These are phyloP conservation scores for Lactarius vividus DNA, from an alignment of 768 basidiomycete genomes.

Conservation along the genomic window DNA sequence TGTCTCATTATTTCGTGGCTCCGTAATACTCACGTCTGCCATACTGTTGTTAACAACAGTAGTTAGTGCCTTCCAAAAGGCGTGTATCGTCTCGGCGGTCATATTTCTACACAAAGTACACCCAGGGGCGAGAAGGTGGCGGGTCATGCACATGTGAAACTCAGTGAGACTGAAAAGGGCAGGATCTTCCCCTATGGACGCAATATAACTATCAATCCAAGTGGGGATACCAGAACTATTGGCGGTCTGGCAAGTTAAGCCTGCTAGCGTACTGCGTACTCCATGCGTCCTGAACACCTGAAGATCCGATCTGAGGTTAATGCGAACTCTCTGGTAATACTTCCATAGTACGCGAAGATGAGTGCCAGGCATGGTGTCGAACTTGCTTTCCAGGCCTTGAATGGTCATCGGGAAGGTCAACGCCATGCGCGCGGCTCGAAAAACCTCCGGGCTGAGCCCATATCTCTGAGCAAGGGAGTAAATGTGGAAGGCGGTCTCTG, in stretches of 20 bases:
- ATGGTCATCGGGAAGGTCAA: background rate
- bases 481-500: slow-evolving; percentile 1
- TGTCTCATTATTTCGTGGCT: background rate
- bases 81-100: background rate
- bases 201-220: slow-evolving; percentile 3
- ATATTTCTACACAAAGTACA: background rate
- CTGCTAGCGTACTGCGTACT: background rate
- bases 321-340: background rate
- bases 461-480: background rate
- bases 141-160: slow-evolving; percentile 9
- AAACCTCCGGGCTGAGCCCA: background rate
- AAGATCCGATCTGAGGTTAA: background rate
- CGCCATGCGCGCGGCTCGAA: background rate
- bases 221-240: background rate
- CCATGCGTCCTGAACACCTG: background rate
- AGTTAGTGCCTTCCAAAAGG: background rate
- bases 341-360: background rate
- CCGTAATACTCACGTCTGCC: background rate
- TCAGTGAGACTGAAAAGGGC: background rate
- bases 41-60: background rate
- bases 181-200: slow-evolving; percentile 1
- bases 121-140: background rate
- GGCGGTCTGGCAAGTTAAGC: background rate
- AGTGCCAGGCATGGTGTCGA: background rate
- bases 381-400: background rate